Evolutionary conservation across 148 eudicot genomes (phyloP), one percentile per base, ranked within the genome.

Genomic region (Rhododendron ovatum): DNA sequence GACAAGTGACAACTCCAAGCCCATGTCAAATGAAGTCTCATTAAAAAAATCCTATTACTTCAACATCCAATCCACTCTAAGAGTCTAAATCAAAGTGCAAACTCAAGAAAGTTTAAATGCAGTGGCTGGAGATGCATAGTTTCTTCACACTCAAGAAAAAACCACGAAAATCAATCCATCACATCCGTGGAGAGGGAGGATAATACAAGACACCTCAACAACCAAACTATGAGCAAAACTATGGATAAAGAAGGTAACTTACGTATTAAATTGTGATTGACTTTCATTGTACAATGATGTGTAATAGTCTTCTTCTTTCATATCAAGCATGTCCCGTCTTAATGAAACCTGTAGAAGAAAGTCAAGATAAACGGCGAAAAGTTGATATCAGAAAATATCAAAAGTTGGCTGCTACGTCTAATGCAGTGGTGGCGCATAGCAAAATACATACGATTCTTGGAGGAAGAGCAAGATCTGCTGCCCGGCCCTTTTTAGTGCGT

Each of bases 381-480:
- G 11, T 61, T 61, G 53, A 63, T 24, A 63, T 71, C 43, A 13
- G 80, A 86, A 80, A 1, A 73, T 30, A 65, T 14, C 67, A 69
- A 41, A 35, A 81, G 74, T 26, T 71, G n/a, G 30, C 57, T 50
- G 24, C 39, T 69, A 50, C 80, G 50, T 43, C 67, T 48, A 61
- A 67, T 17, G 28, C 12, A 81, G 18, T 35, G 39, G 63, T 75
- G 35, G 73, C 51, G 14, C 13, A 14, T 41, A 51, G 80, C 39
- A 35, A 65, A 83, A 50, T 87, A 87, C 98, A 88, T 90, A 97
- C 99, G 75, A 93, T 93, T 93, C 93, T 94, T 30, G 98, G 93
- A 78, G 99, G 99, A 79, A 97, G 99, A 33, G 98, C 98, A 88
- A 97, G 95, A 91, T 97, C 99, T 86, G 95, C 93, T 86, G 98